Evolutionary conservation across 371 early-diverging fungal genomes (phyloP).

Genomic region (Mucor mucedo): DNA sequence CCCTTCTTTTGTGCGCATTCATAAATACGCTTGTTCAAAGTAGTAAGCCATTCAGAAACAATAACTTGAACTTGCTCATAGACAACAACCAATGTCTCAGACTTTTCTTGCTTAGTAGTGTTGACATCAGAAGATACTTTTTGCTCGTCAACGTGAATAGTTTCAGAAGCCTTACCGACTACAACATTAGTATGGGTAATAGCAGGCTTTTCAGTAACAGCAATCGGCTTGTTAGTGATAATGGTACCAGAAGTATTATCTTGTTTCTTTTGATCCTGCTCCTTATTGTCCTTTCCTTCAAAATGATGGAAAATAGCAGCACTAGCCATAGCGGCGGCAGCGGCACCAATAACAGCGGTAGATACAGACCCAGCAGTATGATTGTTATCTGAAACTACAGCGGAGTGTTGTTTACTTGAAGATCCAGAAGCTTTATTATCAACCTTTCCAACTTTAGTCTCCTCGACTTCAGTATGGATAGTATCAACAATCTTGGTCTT

Average conservation of each 20-base stretch:
- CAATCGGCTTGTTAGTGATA: background rate
- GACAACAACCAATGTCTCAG: slow-evolving; percentile 24
- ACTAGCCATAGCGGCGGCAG: slow-evolving; percentile 28
- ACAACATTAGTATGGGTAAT: slow-evolving; percentile 16
- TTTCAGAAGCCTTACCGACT: slow-evolving; percentile 15
- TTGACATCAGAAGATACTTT: slow-evolving; percentile 3
- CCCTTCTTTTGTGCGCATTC: slow-evolving; percentile 34
- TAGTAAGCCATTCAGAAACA: slow-evolving; percentile 28
- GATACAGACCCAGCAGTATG: slow-evolving; percentile 1
- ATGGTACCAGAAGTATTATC: background rate
- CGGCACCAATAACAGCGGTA: slow-evolving; percentile 28
- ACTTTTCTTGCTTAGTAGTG: slow-evolving; percentile 20
- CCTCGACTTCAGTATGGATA: slow-evolving; percentile 21
- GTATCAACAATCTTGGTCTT: slow-evolving; percentile 15
- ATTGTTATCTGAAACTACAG: slow-evolving; percentile 1
- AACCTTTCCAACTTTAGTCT: slow-evolving; percentile 18
- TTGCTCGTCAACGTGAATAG: slow-evolving; percentile 12
- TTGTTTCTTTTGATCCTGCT: slow-evolving; percentile 6
- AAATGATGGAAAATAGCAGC: slow-evolving; percentile 26
- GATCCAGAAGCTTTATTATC: slow-evolving; percentile 13
- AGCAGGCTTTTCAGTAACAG: slow-evolving; percentile 16
- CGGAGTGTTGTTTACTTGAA: slow-evolving; percentile 1
- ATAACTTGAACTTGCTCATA: slow-evolving; percentile 22
- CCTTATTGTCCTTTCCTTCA: slow-evolving; percentile 19
- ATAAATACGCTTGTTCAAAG: slow-evolving; percentile 24